Evolutionary conservation across 176 grass and related monocot genomes (phyloP).

Genomic region (Hordeum vulgare): DNA sequence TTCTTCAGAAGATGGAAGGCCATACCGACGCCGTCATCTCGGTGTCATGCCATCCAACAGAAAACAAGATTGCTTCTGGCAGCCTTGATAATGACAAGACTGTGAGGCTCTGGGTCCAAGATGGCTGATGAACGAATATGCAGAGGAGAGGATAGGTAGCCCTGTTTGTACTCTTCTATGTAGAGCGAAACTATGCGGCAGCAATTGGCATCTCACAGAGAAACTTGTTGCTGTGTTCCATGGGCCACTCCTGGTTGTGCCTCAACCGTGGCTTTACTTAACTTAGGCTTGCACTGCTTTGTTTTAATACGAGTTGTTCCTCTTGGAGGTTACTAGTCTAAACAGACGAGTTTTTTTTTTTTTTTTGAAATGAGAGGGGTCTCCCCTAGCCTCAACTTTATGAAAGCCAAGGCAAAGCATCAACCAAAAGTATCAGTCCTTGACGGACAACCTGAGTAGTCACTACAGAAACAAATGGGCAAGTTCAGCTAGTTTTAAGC

Average conservation of each 20-base stretch:
- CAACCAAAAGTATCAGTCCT: no score
- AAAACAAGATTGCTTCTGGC: conserved; percentile 79
- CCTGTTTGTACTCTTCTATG: not conserved
- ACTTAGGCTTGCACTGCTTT: not conserved
- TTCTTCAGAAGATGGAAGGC: conserved; percentile 90
- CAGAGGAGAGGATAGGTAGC: not conserved
- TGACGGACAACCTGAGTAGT: no score
- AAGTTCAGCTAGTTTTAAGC: no score
- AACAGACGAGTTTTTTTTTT: no score
- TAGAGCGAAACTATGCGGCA: not conserved
- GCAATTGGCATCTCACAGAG: not conserved
- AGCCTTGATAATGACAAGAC: conserved; percentile 69
- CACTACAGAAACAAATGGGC: no score
- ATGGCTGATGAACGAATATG: conserved; percentile 28
- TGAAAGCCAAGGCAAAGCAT: no score
- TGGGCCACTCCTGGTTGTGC: not conserved
- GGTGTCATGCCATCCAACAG: conserved; percentile 64
- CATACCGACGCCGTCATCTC: conserved; percentile 71
- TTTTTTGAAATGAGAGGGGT: no score
- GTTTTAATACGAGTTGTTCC: conserved; percentile 5
- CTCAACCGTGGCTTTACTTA: not conserved
- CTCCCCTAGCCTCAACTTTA: no score
- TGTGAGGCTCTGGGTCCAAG: conserved; percentile 78
- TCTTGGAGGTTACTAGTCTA: not conserved
- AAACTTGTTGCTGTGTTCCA: not conserved